Evolutionary conservation across 2,329 filamentous ascomycete genomes (phyloP).

Genomic region (Tolypocladium pustulatum): DNA sequence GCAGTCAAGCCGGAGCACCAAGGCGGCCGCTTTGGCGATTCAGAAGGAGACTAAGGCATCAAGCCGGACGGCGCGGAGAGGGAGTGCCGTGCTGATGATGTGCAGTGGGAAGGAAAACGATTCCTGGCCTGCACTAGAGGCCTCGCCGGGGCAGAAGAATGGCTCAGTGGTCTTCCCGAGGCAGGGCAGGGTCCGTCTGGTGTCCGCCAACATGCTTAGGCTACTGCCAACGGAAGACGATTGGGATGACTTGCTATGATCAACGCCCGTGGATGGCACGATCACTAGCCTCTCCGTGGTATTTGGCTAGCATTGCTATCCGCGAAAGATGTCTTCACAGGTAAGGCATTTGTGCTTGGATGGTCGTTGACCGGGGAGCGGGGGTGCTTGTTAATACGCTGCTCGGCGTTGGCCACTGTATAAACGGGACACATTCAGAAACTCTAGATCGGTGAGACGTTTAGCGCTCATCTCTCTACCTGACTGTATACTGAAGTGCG

Average conservation of each 20-base stretch:
- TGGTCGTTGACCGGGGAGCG: background rate
- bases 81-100: background rate
- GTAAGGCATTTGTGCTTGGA: background rate
- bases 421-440: background rate
- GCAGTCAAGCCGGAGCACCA: background rate
- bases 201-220: background rate
- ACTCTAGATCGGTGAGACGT: no score
- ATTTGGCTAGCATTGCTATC: background rate
- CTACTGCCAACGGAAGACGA: constrained; percentile 4
- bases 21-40: background rate
- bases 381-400: background rate
- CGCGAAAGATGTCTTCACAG: background rate
- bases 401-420: background rate
- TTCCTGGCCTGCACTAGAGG: background rate
- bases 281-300: background rate
- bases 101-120: background rate
- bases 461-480: no score
- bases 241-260: constrained; percentile 10
- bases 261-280: background rate
- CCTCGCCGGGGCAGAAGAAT: background rate
- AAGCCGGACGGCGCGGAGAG: background rate
- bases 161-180: background rate
- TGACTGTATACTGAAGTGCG: background rate
- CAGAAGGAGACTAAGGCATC: background rate
- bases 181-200: background rate